Conservation (phyloP, 495 filamentous ascomycete genomes). For the Tuber brumale region DNA sequence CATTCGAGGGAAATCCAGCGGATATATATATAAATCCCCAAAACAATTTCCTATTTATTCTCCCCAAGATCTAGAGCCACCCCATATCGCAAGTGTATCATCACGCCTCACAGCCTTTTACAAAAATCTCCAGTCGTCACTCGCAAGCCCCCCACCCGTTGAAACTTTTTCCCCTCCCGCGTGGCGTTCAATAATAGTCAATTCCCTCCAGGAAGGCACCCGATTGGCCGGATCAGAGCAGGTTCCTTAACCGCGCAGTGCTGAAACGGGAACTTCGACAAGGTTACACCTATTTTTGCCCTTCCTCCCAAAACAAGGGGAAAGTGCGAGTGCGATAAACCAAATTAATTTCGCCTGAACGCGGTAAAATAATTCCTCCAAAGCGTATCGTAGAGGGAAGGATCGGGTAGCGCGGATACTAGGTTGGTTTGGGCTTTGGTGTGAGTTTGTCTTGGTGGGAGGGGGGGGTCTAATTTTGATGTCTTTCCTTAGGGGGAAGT, state of each 20-base stretch:
- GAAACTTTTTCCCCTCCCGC: not conserved
- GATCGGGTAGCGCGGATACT: not conserved
- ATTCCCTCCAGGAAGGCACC: not conserved
- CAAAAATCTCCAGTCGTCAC: not conserved
- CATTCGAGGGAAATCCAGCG: not conserved
- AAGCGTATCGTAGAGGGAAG: not conserved
- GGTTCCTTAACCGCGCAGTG: not conserved
- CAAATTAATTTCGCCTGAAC: not conserved
- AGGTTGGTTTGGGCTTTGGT: not conserved
- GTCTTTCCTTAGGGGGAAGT: not conserved
- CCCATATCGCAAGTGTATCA: not conserved
- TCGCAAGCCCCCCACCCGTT: not conserved
- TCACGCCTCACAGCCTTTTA: not conserved
- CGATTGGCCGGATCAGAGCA: not conserved
- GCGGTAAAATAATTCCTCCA: not conserved
- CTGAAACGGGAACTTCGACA: not conserved
- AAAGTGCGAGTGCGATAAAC: no score
- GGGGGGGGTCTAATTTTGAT: not conserved
- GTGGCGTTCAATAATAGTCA: not conserved
- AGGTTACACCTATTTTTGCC: not conserved
- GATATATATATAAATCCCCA: constrained; percentile 22
- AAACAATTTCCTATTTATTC: not conserved
- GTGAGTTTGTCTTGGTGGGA: not conserved
- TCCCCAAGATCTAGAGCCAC: not conserved
- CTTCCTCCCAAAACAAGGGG: not conserved